Evolutionary conservation across 441 rosid species (phyloP), one percentile per base, ranked within the genome.

Genomic region (Gossypium lobatum): DNA sequence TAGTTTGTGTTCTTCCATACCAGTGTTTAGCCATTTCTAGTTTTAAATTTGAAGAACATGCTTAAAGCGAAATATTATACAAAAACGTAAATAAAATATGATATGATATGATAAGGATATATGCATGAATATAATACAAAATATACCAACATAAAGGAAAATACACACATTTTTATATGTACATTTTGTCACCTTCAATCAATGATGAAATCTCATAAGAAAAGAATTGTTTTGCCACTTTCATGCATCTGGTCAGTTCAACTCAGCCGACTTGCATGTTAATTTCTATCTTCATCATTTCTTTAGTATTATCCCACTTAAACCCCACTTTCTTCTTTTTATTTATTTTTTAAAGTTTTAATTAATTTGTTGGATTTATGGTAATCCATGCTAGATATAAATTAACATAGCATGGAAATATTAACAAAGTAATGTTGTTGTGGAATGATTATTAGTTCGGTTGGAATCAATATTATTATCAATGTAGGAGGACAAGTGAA

Each of bases 401-500:
- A 25, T 18, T 25, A 57, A 8, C 6, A 26, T 45, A 2, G 64
- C 6, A 46, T 6, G 1, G 9, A 23, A 59, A 1, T 6, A 25
- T 14, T 13, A 72, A 10, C 4, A 1, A 14, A 50, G 8, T 2
- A 4, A 0, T 28, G 37, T 31, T 31, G 0, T 31, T 31, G 0
- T 31, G 7, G 1, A 31, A 5, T 5, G 7, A 5, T 0, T 31
- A 0, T 31, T 31, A 31, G 6, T 5, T 31, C 1, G 0, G 0
- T 31, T 31, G 0, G 0, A 31, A 31, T 31, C 0, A 1, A 0
- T 31, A 5, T 31, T 31, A 31, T 31, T 31, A 31, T 31, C 0
- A 31, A 0, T 1, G 0, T 31, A 31, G 0, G 0, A 4, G 0
- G 0, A 31, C 0, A 31, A 5, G 1, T 31, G 0, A 0, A 0